Base-by-base conservation (phyloP, 495 filamentous ascomycete species). In the Penicillium pulvis region DNA sequence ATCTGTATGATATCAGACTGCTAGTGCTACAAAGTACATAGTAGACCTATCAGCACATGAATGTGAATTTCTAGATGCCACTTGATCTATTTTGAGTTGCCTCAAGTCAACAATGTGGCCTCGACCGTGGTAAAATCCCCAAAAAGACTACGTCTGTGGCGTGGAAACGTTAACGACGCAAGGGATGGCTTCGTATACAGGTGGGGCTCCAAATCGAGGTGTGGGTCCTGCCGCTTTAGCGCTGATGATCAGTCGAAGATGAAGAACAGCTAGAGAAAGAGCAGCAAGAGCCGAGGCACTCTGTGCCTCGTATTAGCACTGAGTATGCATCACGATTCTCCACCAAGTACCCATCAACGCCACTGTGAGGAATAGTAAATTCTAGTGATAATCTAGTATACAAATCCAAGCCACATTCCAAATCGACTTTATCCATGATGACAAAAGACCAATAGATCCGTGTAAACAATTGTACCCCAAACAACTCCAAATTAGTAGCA, bases 121-220 rank as follows among this genome's bases (percentile, higher is more conserved):
- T 26, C 12, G 44, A 26, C 20, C 44, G 44, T 47, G 44, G 19
- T 26, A 12, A 26, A 47, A 47, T 24, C 24, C 24, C 5, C 9
- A 26, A 26, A 47, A 47, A 47, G 10, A 26, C 19, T 46, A 24
- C 44, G 39, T 41, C 39, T 11, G 39, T 41, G 39, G 39, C 39
- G 44, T 47, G 44, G 44, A 14, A 6, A 47, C 44, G 44, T 47
- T 47, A 28, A 41, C 12, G 16, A 41, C 16, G 39, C 39, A 41
- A 41, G 39, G 39, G 39, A 17, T 41, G 39, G 3, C 33, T 36
- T 36, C 33, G 33, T 36, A 36, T 36, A 36, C 12, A 17, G 39
- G 4, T 41, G 36, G 33, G 16, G 36, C 36, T n/a, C 39, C 39
- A 17, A 41, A 41, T 41, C 14, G 14, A 17, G 39, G 1, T 41